Evolutionary conservation across 2,329 filamentous ascomycete genomes (phyloP).

Genomic region (Xylariaceae sp.): DNA sequence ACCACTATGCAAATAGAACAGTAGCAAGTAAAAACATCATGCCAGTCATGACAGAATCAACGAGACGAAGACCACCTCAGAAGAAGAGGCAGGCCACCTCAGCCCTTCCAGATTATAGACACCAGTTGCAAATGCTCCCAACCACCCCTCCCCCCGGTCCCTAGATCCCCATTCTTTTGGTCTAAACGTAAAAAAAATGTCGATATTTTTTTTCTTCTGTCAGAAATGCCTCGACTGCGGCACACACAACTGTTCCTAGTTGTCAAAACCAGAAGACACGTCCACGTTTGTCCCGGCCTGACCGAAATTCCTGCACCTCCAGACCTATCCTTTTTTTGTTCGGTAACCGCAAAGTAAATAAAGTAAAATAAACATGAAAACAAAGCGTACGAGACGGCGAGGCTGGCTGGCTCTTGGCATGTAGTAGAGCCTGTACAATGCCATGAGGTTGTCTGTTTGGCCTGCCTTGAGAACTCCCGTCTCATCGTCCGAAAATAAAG

Average conservation of each 20-base stretch:
- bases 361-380: not conserved
- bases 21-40: constrained; percentile 22
- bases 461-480: not conserved
- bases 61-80: constrained; percentile 5
- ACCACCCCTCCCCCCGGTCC: not conserved
- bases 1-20: constrained; percentile 19
- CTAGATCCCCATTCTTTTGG: constrained; percentile 9
- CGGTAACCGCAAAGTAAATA: not conserved
- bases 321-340: constrained; percentile 2
- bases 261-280: not conserved
- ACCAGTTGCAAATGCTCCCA: constrained; percentile 10
- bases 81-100: not conserved
- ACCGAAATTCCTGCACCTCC: not conserved
- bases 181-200: constrained; percentile 17
- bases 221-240: constrained; percentile 1
- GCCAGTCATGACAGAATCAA: constrained; percentile 28
- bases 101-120: constrained; percentile 13
- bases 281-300: not conserved
- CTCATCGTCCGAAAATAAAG: not conserved
- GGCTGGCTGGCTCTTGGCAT: not conserved
- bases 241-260: not conserved
- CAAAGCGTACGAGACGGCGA: not conserved
- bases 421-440: not conserved
- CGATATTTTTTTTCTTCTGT: not conserved
- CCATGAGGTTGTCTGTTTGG: not conserved